Conservation (phyloP, 2,329 filamentous ascomycete genomes). For the Arthrobotrys conoides region DNA sequence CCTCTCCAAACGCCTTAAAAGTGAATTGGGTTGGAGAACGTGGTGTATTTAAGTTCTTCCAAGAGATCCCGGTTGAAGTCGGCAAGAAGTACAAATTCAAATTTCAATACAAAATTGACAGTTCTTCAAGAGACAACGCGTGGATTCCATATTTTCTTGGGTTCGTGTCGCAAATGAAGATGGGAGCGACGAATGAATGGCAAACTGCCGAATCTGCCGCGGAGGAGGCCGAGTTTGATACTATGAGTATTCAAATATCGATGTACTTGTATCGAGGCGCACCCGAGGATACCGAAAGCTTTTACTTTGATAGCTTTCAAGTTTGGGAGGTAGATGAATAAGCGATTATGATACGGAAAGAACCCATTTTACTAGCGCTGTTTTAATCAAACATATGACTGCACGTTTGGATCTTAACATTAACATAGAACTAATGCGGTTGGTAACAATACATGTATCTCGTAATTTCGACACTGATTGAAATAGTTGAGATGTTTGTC, state of each 20-base stretch:
- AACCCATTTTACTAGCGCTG: too few relatives aligned
- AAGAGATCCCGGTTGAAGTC: background rate
- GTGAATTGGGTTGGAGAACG: slow-evolving; percentile 14
- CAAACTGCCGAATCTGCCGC: slow-evolving; percentile 10
- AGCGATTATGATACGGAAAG: background rate
- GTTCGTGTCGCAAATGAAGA: background rate
- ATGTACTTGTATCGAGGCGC: background rate
- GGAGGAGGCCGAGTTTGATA: slow-evolving; percentile 2
- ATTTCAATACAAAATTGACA: slow-evolving; percentile 28
- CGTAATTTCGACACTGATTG: too few relatives aligned
- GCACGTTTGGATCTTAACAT: too few relatives aligned
- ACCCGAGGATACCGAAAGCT: slow-evolving; percentile 3
- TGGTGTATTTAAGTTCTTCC: background rate
- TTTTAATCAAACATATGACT: too few relatives aligned
- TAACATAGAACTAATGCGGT: too few relatives aligned
- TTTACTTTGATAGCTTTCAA: slow-evolving; percentile 30
- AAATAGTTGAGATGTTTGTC: too few relatives aligned
- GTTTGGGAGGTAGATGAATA: slow-evolving; percentile 28
- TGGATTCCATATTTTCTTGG: slow-evolving; percentile 22
- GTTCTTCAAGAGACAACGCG: background rate
- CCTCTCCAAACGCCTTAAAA: slow-evolving; percentile 16
- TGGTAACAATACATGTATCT: too few relatives aligned
- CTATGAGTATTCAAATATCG: background rate
- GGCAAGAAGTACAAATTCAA: slow-evolving; percentile 18
- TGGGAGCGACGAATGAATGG: slow-evolving; percentile 22